Evolutionary conservation across 805 yeast genomes (phyloP).

Genomic region (Debaryomyces tyrocola): DNA sequence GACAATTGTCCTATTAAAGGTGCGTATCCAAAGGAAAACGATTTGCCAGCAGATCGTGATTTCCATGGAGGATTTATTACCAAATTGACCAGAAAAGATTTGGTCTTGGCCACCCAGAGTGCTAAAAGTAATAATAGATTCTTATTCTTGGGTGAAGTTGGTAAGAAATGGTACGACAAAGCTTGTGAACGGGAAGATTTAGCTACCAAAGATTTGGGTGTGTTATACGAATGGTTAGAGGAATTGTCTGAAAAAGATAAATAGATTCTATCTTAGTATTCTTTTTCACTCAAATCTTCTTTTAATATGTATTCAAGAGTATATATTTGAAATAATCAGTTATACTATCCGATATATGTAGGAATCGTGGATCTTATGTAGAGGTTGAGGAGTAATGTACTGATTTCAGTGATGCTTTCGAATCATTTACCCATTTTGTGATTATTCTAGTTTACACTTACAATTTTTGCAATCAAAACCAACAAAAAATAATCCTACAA

Average conservation of each 20-base stretch:
- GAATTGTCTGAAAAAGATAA: constrained; percentile 11
- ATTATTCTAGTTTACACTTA: no score
- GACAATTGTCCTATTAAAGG: constrained; percentile 56
- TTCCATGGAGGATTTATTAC: constrained; percentile 51
- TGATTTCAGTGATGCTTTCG: no score
- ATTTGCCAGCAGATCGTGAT: constrained; percentile 45
- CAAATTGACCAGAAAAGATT: constrained; percentile 45
- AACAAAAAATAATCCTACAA: no score
- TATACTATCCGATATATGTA: no score
- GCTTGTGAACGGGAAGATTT: constrained; percentile 43
- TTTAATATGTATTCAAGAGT: no score
- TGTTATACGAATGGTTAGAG: constrained; percentile 44
- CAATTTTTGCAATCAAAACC: no score
- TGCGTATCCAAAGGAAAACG: constrained; percentile 37
- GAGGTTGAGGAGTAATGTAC: no score
- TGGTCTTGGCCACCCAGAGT: constrained; percentile 41
- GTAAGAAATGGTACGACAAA: constrained; percentile 41
- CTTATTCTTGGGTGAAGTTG: constrained; percentile 38
- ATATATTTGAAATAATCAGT: no score
- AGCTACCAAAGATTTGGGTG: constrained; percentile 42
- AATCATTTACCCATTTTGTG: no score
- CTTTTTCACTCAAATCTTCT: background rate
- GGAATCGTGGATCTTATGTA: no score
- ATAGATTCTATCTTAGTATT: background rate
- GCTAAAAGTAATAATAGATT: constrained; percentile 34